These are phyloP conservation scores for Pleurotus cornucopiae DNA, from an alignment of 768 basidiomycete species.

Conservation along the genomic window DNA sequence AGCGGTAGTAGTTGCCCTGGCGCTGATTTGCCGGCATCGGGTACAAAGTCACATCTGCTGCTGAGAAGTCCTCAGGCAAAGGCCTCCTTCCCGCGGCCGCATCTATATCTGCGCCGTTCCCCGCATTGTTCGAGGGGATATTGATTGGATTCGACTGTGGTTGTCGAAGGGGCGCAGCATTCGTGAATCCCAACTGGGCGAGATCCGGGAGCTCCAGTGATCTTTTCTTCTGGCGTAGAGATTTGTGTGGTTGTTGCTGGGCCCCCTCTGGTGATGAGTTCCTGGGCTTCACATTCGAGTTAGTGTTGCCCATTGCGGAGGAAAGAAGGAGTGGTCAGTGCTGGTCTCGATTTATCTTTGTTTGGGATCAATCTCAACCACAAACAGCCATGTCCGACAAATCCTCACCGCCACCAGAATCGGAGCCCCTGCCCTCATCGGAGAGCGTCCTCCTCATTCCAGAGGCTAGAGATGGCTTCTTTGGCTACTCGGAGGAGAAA, in stretches of 20 bases:
- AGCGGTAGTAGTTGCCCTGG: background rate
- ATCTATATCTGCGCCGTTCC: conserved; percentile 21
- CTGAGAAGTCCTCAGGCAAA: conserved; percentile 20
- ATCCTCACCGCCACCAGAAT: background rate
- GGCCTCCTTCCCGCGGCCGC: conserved; percentile 19
- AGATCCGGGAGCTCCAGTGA: conserved; percentile 78
- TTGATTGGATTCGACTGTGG: conserved; percentile 31
- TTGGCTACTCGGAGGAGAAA: conserved; percentile 78
- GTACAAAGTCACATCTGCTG: conserved; percentile 9
- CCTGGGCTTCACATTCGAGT: conserved; percentile 7
- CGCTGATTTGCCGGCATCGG: conserved; percentile 7
- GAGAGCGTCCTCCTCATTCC: conserved; percentile 30
- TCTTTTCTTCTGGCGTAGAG: conserved; percentile 64
- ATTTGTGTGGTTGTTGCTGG: conserved; percentile 43
- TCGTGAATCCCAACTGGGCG: conserved; percentile 26
- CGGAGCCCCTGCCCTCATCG: conserved; percentile 5
- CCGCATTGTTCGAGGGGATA: conserved; percentile 24
- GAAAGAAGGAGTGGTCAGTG: background rate
- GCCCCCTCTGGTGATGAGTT: conserved; percentile 1
- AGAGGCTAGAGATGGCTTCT: conserved; percentile 68
- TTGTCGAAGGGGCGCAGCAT: conserved; percentile 9
- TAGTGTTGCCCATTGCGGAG: conserved; percentile 8
- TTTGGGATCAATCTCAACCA: background rate
- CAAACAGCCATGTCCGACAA: conserved; percentile 1
- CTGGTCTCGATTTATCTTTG: conserved; percentile 1